Base-by-base conservation (phyloP, 129 eudicot genomes). In the Tagetes erecta region DNA sequence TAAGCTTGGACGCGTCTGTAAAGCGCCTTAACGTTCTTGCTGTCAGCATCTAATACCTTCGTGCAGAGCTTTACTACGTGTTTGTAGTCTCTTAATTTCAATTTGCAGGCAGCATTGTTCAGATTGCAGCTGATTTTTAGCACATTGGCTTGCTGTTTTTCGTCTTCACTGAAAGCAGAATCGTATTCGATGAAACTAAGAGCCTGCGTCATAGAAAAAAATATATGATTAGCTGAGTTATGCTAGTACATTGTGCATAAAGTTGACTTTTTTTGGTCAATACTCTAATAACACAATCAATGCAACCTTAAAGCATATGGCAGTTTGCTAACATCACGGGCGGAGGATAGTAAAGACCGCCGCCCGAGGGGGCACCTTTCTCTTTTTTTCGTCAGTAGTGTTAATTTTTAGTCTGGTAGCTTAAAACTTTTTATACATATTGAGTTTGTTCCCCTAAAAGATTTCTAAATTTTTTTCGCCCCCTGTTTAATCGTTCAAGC, bases 41-140 rank as follows among this genome's bases (percentile, higher is more conserved):
- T 71, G 73, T 91, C 89, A 27, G 81, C 76, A 46, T 91, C 90
- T 44, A 91, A 78, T 3, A 91, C 97, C 86, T 91, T 88, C 13
- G 94, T 72, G 71, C 97, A 91, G 0, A 86, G 78, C 62, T 63
- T 87, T 56, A 84, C 67, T 6, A 78, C 86, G 59, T 71, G 87
- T 47, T 55, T 53, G 72, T 86, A 86, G 57, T 91, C 89, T 71
- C 57, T 82, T 5, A 87, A 51, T 70, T 87, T 88, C n/a, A 91
- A 64, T 73, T 88, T 91, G 76, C 95, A 86, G 8, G 95, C 95
- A 10, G 95, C 95, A 71, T 87, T 80, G 74, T 91, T 91, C 68
- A 91, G 75, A 76, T 82, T 72, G 80, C 97, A 87, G 53, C 85
- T 75, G 50, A 78, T 5, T 64, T 71, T 57, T 71, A 87, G 76